Base-by-base conservation (phyloP, 495 filamentous ascomycete genomes). In the Penicillium desertorum region DNA sequence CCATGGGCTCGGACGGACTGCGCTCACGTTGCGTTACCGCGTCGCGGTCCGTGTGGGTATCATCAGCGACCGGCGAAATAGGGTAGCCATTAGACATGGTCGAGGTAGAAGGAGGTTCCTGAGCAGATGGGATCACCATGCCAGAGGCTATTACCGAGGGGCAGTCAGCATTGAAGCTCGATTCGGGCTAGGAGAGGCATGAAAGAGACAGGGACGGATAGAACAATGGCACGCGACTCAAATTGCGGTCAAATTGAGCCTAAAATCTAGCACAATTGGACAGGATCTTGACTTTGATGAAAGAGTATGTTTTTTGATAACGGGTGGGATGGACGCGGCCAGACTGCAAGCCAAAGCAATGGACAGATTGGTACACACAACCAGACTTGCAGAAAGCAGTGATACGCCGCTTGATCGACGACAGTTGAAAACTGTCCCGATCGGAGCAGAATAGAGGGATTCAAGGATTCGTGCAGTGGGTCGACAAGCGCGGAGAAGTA, bases 61-160 rank as follows among this genome's bases (percentile, higher is more conserved):
- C 58, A 54, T 76, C 66, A 36, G 68, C 64, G 48, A 69, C 70
- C 34, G 73, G 64, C 19, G 77, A 76, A 54, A 71, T 69, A 48
- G 68, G 54, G 63, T 80, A 79, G 41, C 79, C 82, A 68, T 85
- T 86, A 12, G 75, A 56, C 63, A 74, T 64, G 48, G 66, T 67
- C 44, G 74, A 68, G 56, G 71, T 64, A 56, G 74, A 65, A 62
- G 69, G 66, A 61, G 68, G 66, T 70, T 76, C 71, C 64, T 71
- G 71, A 64, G 68, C 66, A 68, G 76, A 73, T 73, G 76, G 76
- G 76, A 77, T 76, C 76, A 78, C 75, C 76, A 78, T 77, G 76
- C 76, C 77, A 75, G 71, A 72, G 68, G 74, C 75, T 79, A 65
- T 69, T 63, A 62, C 50, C 59, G 66, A 61, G 67, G 62, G 64